Evolutionary conservation across 345 rosid genomes (phyloP), one percentile per base, ranked within the genome.

Genomic region (Salix purpurea): DNA sequence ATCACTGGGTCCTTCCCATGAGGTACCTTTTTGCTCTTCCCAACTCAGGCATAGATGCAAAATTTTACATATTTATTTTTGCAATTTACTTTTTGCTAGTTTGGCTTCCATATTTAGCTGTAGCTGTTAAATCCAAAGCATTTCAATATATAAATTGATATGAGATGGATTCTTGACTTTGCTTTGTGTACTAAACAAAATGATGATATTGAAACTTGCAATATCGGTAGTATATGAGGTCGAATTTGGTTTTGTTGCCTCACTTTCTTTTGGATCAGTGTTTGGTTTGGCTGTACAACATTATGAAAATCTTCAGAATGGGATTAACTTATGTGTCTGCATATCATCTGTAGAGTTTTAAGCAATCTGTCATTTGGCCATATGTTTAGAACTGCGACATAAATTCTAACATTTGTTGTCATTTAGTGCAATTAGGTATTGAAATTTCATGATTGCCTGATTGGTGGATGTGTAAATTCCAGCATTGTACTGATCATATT

Each of bases 1-100:
- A 69, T 78, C 90, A 2, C 76, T 96, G 34, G 97, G 98, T 69
- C 94, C 87, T 81, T 88, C 86, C 13, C 82, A 81, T 8, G 99
- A 93, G 98, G 99, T 91, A 62, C 65, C 19, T 52, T 71, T 61
- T 34, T n/a, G 52, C 65, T 19, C 61, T 39, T 52, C 54, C 42
- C 13, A 8, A 12, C 14, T 71, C 24, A 34, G 28, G 78, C 50
- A 65, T 7, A 16, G 48, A 23, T 37, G 66, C 52, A 61, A 60
- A 16, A 73, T 21, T 67, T 67, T 42, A 28, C 37, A 10, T 5
- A 28, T 40, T 67, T 40, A 52, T 70, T 77, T 54, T 42, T 1
- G 24, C 15, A 37, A 23, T 54, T 65, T 0, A 12, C 15, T 21
- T 34, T 62, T 48, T 52, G 15, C 58, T 40, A 32, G 26, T 39